Conservation (phyloP, 805 yeast species). For the Schwanniomyces occidentalis region DNA sequence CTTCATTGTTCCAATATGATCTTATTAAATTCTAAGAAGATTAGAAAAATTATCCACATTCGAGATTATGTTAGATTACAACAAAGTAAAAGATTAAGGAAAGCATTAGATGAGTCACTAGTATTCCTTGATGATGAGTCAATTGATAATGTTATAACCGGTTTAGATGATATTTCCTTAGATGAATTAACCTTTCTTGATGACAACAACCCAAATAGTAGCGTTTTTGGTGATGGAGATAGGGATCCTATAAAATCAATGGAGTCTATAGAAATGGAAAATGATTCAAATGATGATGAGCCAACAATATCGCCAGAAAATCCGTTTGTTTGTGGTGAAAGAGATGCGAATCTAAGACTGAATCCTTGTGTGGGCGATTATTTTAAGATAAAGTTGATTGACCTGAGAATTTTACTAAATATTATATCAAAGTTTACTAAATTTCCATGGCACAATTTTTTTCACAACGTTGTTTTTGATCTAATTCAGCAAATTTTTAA, state of each 20-base stretch:
- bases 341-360: conserved; percentile 38
- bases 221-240: conserved; percentile 2
- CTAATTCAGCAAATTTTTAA: conserved; percentile 91
- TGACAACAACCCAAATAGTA: too few species aligned
- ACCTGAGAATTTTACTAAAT: conserved; percentile 64
- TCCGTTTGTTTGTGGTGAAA: conserved; percentile 41
- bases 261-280: conserved; percentile 15
- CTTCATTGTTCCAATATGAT: conserved; percentile 98
- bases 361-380: conserved; percentile 83
- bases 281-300: conserved; percentile 46
- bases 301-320: conserved; percentile 43
- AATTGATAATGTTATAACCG: conserved; percentile 33
- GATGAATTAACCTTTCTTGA: conserved; percentile 32
- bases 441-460: conserved; percentile 95
- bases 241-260: conserved; percentile 1
- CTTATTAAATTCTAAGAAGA: conserved; percentile 72
- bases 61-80: conserved; percentile 64
- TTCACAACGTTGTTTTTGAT: conserved; percentile 97
- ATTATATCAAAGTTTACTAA: conserved; percentile 75
- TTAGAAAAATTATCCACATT: conserved; percentile 64
- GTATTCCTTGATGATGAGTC: conserved; percentile 23
- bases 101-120: conserved; percentile 33
- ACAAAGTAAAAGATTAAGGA: conserved; percentile 44
- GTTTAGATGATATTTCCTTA: conserved; percentile 37
- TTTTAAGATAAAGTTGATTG: conserved; percentile 79